Evolutionary conservation across 2,329 filamentous ascomycete species (phyloP), one percentile per base, ranked within the genome.

Genomic region (Sarocladium strictum): DNA sequence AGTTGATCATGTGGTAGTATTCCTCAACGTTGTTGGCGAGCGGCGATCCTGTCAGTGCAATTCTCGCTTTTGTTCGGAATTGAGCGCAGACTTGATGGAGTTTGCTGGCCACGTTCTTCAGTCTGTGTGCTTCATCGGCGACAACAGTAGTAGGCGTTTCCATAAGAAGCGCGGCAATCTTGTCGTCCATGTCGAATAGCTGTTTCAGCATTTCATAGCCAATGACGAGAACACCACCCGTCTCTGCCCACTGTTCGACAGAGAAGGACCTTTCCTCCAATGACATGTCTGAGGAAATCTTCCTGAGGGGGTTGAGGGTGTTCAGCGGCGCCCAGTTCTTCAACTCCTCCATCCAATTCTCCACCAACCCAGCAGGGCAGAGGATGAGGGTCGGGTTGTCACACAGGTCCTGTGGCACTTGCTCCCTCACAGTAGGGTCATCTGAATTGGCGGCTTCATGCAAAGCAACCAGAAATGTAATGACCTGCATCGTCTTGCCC

Each of bases 401-500:
- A 49, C 78, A 80, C 49, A 96, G 72, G 35, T 79, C 73, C 12
- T 75, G 58, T 0, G 92, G 90, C 29, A 97, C 80, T 65, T 95
- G 90, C 0, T 73, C 72, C 2, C 69, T 69, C 5, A 93, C 71
- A 0, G 72, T 67, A 1, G 71, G 67, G 54, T 91, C 79, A 0
- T 66, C 27, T 0, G 87, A 92, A 19, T 66, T 65, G 3, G 83
- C 77, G 2, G 89, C 82, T 60, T 89, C 79, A 3, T 84, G 76
- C 57, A 96, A 80, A 0, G 89, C 85, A 15, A 88, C 79, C 5
- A 97, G 78, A n/a, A 96, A 73, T 1, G 90, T 88, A 56, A 96
- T 90, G 5, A 90, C 82, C 71, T 96, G 91, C 85, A 96, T 90
- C 0, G 91, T 95, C 72, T 96, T 97, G 15, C 91, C 91, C 2